These are phyloP conservation scores for Neoconidiobolus thromboides DNA, from an alignment of 371 early-diverging fungal species.

Conservation along the genomic window DNA sequence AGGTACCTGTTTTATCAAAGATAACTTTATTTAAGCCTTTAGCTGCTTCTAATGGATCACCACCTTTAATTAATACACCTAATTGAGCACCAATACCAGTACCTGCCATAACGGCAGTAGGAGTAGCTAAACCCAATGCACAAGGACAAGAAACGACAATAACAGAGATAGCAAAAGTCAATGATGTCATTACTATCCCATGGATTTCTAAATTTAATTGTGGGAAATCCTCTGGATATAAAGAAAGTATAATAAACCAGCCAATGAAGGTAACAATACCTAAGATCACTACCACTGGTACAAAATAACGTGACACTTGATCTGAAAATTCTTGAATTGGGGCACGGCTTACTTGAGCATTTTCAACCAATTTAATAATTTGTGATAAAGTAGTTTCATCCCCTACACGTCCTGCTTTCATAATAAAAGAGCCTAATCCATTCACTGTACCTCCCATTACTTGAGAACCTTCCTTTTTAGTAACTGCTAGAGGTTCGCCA, in stretches of 20 bases:
- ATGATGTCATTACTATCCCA: constrained; percentile 55
- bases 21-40: constrained; percentile 62
- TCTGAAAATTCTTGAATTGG: constrained; percentile 76
- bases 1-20: constrained; percentile 95
- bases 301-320: constrained; percentile 72
- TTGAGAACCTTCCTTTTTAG: constrained; percentile 37
- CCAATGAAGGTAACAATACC: constrained; percentile 49
- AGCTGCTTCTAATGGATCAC: constrained; percentile 62
- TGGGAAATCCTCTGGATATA: constrained; percentile 27
- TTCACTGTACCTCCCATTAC: constrained; percentile 92
- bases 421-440: constrained; percentile 46
- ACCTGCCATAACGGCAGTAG: constrained; percentile 97
- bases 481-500: constrained; percentile 85
- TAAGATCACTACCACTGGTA: constrained; percentile 59
- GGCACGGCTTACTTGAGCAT: constrained; percentile 68
- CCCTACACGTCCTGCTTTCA: constrained; percentile 59
- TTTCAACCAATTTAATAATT: constrained; percentile 77
- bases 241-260: constrained; percentile 46
- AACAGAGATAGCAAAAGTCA: constrained; percentile 81
- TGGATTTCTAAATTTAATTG: constrained; percentile 14
- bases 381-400: constrained; percentile 63
- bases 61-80: constrained; percentile 78
- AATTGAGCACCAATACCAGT: constrained; percentile 87
- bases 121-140: constrained; percentile 86
- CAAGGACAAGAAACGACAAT: constrained; percentile 95